These are phyloP conservation scores for Adansonia grandidieri DNA, from an alignment of 441 rosid species.

Conservation along the genomic window DNA sequence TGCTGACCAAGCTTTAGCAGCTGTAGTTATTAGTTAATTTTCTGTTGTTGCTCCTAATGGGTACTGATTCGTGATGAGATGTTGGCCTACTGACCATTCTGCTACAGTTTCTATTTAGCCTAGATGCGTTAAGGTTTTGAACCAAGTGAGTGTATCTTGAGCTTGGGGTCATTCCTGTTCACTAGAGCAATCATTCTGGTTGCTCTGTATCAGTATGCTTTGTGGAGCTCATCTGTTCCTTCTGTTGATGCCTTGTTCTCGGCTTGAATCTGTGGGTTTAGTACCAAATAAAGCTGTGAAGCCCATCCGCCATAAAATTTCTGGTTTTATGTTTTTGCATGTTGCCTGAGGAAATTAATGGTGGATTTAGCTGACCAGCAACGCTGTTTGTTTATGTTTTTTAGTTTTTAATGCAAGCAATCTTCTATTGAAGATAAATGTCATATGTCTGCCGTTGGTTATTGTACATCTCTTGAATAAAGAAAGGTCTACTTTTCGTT, in stretches of 20 bases:
- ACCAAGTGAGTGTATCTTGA: conserved; percentile 44
- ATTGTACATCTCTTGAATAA: conserved; percentile 51
- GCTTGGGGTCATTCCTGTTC: conserved; percentile 40
- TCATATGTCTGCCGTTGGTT: conserved; percentile 41
- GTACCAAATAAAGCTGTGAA: conserved; percentile 55
- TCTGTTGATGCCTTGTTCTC: conserved; percentile 31
- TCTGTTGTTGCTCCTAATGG: conserved; percentile 40
- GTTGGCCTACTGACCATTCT: conserved; percentile 35
- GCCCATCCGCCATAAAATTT: conserved; percentile 46
- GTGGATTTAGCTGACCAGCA: conserved; percentile 44
- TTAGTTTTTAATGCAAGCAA: conserved; percentile 36
- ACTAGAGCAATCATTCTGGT: conserved; percentile 36
- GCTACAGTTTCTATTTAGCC: conserved; percentile 37
- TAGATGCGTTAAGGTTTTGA: conserved; percentile 47
- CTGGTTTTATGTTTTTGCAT: conserved; percentile 37
- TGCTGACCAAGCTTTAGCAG: conserved; percentile 54
- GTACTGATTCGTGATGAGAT: conserved; percentile 38
- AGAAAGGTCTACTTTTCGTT: conserved; percentile 42
- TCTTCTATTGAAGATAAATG: conserved; percentile 45
- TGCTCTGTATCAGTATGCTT: conserved; percentile 50
- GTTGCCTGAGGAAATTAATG: conserved; percentile 39
- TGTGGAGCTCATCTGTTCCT: conserved; percentile 31
- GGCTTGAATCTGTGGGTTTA: conserved; percentile 45
- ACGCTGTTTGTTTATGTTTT: conserved; percentile 36
- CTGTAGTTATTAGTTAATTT: conserved; percentile 38